Conservation (phyloP, 2,329 filamentous ascomycete genomes). For the Diaporthe nobilis region DNA sequence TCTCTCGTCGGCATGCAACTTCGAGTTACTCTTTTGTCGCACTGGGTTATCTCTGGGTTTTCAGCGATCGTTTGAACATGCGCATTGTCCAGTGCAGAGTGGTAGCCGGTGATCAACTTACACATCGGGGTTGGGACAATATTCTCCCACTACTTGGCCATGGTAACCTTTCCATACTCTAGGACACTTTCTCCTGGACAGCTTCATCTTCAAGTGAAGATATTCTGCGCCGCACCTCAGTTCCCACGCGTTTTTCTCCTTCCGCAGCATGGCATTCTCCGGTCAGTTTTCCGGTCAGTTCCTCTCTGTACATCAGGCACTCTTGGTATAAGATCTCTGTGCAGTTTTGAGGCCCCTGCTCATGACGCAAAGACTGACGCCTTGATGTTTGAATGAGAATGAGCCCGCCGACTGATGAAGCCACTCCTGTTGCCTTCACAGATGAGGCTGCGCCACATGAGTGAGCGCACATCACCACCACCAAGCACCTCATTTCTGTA, state of each 20-base stretch:
- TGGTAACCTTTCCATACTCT: background rate
- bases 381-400: background rate
- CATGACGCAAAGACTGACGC: background rate
- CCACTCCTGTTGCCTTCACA: background rate
- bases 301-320: background rate
- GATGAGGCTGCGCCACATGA: background rate
- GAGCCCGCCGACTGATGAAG: background rate
- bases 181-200: background rate
- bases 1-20: background rate
- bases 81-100: no score
- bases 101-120: no score
- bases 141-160: background rate
- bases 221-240: no score
- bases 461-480: background rate
- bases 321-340: background rate
- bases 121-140: background rate
- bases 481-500: background rate
- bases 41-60: background rate
- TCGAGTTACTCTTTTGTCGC: background rate
- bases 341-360: background rate
- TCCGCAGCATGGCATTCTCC: background rate
- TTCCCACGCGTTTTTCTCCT: background rate
- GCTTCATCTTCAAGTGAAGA: background rate
- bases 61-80: background rate
- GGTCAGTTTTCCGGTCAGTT: background rate